These are phyloP conservation scores for Leptographium radiaticola DNA, from an alignment of 2,329 filamentous ascomycete genomes.

Conservation along the genomic window DNA sequence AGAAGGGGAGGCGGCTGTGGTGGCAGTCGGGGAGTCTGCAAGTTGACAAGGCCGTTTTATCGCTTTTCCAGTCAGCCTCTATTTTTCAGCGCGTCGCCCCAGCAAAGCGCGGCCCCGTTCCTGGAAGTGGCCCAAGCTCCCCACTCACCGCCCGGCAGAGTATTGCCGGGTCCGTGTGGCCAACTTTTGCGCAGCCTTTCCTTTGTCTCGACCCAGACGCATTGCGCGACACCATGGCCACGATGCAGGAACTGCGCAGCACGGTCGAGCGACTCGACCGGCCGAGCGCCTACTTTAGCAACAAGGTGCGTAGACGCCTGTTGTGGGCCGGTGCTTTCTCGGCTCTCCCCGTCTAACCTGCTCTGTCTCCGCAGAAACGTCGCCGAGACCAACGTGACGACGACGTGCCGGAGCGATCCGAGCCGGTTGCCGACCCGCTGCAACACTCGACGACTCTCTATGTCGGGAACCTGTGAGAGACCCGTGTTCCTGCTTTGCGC, in stretches of 20 bases:
- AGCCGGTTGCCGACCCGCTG: constrained; percentile 63
- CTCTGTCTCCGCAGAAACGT: constrained; percentile 34
- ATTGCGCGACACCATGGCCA: background rate
- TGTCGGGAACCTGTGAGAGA: constrained; percentile 76
- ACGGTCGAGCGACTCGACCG: constrained; percentile 89
- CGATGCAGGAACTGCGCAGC: constrained; percentile 28
- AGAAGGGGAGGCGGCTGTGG: background rate
- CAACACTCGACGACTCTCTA: constrained; percentile 88
- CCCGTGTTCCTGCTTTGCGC: background rate
- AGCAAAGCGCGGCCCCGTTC: background rate
- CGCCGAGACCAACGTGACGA: constrained; percentile 50
- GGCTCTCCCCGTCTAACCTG: constrained; percentile 10
- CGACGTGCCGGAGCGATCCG: constrained; percentile 39
- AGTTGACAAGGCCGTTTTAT: background rate
- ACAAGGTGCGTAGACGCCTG: constrained; percentile 47
- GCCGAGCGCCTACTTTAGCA: constrained; percentile 85
- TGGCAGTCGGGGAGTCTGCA: background rate
- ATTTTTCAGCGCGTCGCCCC: constrained; percentile 4
- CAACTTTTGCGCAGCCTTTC: background rate
- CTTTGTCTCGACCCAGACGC: background rate
- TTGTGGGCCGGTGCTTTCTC: constrained; percentile 4
- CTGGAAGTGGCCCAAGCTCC: constrained; percentile 6
- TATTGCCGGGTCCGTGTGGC: background rate
- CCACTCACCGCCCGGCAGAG: constrained; percentile 1
- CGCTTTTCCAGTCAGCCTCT: background rate